Conservation (phyloP, 306 rosid genomes). For the Macrotyloma uniflorum region DNA sequence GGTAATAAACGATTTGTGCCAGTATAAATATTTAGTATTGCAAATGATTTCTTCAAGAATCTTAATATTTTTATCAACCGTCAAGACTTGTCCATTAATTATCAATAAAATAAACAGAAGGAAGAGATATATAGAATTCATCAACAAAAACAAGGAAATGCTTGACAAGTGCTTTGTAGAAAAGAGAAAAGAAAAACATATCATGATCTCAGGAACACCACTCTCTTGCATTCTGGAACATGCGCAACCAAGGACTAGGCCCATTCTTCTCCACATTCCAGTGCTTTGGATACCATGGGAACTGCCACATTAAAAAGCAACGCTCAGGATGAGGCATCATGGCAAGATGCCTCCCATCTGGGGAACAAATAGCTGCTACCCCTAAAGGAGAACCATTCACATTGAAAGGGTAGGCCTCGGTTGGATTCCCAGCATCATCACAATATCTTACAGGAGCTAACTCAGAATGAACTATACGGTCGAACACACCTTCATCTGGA, state of each 20-base stretch:
- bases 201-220: conserved; percentile 46
- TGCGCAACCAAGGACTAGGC: conserved; percentile 90
- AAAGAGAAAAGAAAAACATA: neutral
- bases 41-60: too few species aligned
- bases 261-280: conserved; percentile 83
- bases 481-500: conserved; percentile 74
- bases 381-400: conserved; percentile 89
- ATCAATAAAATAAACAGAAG: neutral
- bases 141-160: conserved; percentile 27
- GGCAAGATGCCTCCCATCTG: conserved; percentile 92
- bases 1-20: too few species aligned
- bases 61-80: neutral
- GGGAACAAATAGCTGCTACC: conserved; percentile 88
- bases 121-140: neutral
- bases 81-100: conserved; percentile 11
- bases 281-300: conserved; percentile 87
- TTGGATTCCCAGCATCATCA: conserved; percentile 80
- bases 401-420: conserved; percentile 86
- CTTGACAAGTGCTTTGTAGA: neutral
- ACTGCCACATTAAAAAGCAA: conserved; percentile 96
- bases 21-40: too few species aligned
- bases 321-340: conserved; percentile 99
- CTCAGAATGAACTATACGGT: conserved; percentile 60
- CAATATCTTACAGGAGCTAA: conserved; percentile 85
- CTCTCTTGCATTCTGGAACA: conserved; percentile 79